Evolutionary conservation across 768 basidiomycete species (phyloP).

Genomic region (Wakefieldia striispora): DNA sequence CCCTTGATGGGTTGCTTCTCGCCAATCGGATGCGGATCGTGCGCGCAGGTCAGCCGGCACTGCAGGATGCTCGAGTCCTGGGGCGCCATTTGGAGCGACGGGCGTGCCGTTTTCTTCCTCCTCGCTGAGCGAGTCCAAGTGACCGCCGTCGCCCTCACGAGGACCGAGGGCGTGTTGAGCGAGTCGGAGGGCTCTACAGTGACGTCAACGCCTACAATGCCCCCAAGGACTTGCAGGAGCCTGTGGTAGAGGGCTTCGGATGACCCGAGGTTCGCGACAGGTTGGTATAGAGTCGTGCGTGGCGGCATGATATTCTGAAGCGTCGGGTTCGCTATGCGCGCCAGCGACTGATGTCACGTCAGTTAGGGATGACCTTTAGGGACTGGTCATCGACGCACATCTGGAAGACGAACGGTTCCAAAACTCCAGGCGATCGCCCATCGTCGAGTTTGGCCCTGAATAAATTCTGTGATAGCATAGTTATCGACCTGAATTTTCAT

Average conservation of each 20-base stretch:
- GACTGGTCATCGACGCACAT: constrained; percentile 50
- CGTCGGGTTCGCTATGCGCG: constrained; percentile 38
- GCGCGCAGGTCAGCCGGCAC: constrained; percentile 26
- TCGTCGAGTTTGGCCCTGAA: constrained; percentile 86
- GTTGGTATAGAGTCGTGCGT: constrained; percentile 54
- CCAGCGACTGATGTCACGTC: constrained; percentile 33
- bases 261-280: constrained; percentile 20
- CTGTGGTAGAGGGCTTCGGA: constrained; percentile 8
- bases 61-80: constrained; percentile 14
- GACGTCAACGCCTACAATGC: constrained; percentile 31
- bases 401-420: constrained; percentile 59
- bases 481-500: constrained; percentile 65
- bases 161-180: constrained; percentile 9
- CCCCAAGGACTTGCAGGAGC: constrained; percentile 33
- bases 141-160: constrained; percentile 36
- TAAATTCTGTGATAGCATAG: constrained; percentile 80
- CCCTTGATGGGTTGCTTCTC: constrained; percentile 8
- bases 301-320: constrained; percentile 55
- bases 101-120: constrained; percentile 37
- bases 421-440: constrained; percentile 94
- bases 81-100: neutral
- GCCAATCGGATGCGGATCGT: constrained; percentile 10
- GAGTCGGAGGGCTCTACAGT: neutral
- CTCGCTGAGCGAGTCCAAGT: constrained; percentile 73
- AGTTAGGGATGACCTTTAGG: constrained; percentile 25